These are phyloP conservation scores for Aspergillus bombycis DNA, from an alignment of 2,329 filamentous ascomycete species.

Conservation along the genomic window DNA sequence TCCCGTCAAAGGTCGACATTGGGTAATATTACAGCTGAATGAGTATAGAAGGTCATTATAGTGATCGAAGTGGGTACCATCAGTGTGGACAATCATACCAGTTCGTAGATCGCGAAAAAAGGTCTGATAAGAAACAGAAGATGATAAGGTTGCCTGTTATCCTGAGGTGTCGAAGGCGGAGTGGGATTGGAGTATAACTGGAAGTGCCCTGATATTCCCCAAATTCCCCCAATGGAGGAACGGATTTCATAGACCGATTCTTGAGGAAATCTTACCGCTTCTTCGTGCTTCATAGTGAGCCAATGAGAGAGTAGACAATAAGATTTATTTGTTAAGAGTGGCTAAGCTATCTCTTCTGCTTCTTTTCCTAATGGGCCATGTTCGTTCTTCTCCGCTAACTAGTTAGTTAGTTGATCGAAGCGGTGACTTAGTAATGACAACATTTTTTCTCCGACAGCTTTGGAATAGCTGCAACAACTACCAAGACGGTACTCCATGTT, in stretches of 20 bases:
- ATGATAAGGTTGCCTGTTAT: not conserved
- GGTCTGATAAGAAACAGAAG: not conserved
- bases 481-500: not conserved
- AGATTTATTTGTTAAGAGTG: not conserved
- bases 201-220: not conserved
- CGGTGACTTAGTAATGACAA: not conserved
- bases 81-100: not conserved
- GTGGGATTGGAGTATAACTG: not conserved
- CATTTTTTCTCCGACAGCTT: not conserved
- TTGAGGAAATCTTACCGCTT: not conserved
- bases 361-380: not conserved
- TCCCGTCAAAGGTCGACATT: constrained; percentile 79
- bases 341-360: not conserved
- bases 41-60: not conserved
- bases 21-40: not conserved
- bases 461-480: not conserved
- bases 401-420: no score
- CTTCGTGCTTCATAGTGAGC: not conserved
- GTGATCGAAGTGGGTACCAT: not conserved
- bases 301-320: not conserved
- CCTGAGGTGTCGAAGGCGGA: constrained; percentile 3
- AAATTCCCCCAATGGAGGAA: not conserved
- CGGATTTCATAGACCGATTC: not conserved
- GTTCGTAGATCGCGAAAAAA: no score
- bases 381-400: not conserved